Conservation (phyloP, 179 eudicot species). For the Carnegiea gigantea region DNA sequence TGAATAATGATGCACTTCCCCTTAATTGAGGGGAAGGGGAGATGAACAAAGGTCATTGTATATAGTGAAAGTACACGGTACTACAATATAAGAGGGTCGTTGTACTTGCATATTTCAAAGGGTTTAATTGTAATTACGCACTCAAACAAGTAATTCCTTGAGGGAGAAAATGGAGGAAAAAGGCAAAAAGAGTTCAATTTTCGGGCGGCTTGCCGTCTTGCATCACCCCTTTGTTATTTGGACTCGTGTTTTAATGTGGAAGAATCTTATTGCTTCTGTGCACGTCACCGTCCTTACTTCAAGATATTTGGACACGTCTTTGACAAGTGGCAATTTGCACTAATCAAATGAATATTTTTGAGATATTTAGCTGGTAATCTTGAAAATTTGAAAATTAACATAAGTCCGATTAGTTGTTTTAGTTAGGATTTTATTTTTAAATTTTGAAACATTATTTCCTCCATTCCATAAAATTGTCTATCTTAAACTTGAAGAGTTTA, state of each 20-base stretch:
- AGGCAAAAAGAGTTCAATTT: slow-evolving; percentile 1
- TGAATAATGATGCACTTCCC: neutral
- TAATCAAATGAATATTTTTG: no score
- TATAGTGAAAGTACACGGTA: slow-evolving; percentile 17
- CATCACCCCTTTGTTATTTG: neutral
- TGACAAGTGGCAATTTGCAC: neutral
- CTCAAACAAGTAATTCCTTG: neutral
- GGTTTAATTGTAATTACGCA: neutral
- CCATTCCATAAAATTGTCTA: no score
- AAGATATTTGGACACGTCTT: slow-evolving; percentile 20
- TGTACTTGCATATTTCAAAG: neutral
- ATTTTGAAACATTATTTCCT: no score
- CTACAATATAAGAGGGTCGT: neutral
- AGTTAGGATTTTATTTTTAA: no score
- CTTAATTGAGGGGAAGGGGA: neutral
- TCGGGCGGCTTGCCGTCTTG: slow-evolving; percentile 26
- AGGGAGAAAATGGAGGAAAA: neutral
- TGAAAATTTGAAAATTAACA: neutral
- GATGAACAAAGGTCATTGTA: neutral
- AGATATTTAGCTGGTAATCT: no score
- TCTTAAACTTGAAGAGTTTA: no score
- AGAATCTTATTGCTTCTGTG: neutral
- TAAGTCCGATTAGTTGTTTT: neutral
- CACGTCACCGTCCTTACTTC: neutral
- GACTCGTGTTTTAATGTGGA: neutral